Evolutionary conservation across 176 grass and related monocot genomes (phyloP).

Genomic region (Echinochloa phyllopogon): DNA sequence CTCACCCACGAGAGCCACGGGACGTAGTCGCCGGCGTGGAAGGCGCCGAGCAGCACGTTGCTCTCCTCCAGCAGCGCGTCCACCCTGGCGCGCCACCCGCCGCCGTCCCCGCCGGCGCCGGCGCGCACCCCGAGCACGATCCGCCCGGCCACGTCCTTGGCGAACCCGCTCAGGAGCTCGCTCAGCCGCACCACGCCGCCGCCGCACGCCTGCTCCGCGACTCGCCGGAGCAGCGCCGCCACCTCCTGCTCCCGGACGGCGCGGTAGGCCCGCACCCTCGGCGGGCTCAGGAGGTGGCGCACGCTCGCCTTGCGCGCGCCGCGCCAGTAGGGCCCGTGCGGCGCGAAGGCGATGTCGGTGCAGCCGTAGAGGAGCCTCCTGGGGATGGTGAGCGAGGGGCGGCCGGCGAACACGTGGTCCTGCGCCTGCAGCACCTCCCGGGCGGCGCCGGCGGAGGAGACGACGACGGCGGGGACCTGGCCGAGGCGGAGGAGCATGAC

Average conservation of each 20-base stretch:
- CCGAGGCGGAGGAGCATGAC: slow-evolving; percentile 26
- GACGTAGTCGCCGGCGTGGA: slow-evolving; percentile 13
- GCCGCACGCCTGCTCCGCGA: background rate
- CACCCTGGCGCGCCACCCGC: background rate
- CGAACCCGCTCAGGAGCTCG: slow-evolving; percentile 1
- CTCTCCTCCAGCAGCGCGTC: slow-evolving; percentile 19
- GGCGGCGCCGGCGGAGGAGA: background rate
- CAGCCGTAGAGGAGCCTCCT: slow-evolving; percentile 10
- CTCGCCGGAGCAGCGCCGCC: background rate
- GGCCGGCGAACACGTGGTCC: slow-evolving; percentile 11
- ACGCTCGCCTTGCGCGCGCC: background rate
- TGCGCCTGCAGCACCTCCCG: slow-evolving; percentile 31
- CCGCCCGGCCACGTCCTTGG: slow-evolving; percentile 8
- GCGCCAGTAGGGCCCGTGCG: slow-evolving; percentile 11
- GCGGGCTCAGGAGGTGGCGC: slow-evolving; percentile 12
- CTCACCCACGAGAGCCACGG: slow-evolving; percentile 28
- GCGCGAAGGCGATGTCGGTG: slow-evolving; percentile 30
- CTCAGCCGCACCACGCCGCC: background rate
- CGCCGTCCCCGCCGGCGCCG: background rate
- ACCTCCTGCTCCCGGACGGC: slow-evolving; percentile 10
- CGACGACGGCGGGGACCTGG: background rate
- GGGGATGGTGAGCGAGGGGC: background rate
- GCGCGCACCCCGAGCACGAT: background rate
- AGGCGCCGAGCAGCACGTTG: background rate
- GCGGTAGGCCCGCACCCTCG: background rate